These are phyloP conservation scores for Narthecium ossifragum DNA, from an alignment of 106 monocot species.

Conservation along the genomic window DNA sequence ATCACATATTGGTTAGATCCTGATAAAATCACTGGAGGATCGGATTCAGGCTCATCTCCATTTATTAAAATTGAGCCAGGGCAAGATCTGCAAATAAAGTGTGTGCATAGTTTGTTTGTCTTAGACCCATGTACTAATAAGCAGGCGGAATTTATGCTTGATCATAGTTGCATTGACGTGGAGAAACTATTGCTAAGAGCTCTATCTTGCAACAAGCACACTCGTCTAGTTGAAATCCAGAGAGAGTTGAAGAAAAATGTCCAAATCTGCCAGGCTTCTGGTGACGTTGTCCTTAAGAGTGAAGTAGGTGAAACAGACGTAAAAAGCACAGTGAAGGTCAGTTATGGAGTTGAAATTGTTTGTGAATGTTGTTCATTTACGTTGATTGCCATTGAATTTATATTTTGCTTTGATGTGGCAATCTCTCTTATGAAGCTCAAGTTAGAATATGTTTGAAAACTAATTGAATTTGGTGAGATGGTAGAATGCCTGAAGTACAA, in stretches of 20 bases:
- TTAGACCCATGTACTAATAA: slow-evolving; percentile 77
- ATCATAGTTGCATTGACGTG: slow-evolving; percentile 81
- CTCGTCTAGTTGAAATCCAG: slow-evolving; percentile 88
- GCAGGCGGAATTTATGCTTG: slow-evolving; percentile 76
- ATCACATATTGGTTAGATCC: slow-evolving; percentile 81
- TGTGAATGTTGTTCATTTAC: no score
- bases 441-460: no score
- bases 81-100: slow-evolving; percentile 63
- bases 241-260: slow-evolving; percentile 63
- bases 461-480: no score
- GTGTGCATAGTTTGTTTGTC: slow-evolving; percentile 80
- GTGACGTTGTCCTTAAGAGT: slow-evolving; percentile 63
- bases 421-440: no score
- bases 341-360: no score
- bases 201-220: slow-evolving; percentile 79
- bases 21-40: slow-evolving; percentile 33
- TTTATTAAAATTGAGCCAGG: slow-evolving; percentile 88
- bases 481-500: no score
- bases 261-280: slow-evolving; percentile 57
- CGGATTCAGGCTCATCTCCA: slow-evolving; percentile 42
- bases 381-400: no score
- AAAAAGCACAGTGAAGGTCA: no score
- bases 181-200: slow-evolving; percentile 76
- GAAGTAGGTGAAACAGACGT: slow-evolving; percentile 25
- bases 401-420: no score